A percentile compares a stretch with the other conserved stretches of the same genome.
phyloP scores from a whole-genome alignment of 805 yeast species.

The Saccharomycopsis sp. region DNA sequence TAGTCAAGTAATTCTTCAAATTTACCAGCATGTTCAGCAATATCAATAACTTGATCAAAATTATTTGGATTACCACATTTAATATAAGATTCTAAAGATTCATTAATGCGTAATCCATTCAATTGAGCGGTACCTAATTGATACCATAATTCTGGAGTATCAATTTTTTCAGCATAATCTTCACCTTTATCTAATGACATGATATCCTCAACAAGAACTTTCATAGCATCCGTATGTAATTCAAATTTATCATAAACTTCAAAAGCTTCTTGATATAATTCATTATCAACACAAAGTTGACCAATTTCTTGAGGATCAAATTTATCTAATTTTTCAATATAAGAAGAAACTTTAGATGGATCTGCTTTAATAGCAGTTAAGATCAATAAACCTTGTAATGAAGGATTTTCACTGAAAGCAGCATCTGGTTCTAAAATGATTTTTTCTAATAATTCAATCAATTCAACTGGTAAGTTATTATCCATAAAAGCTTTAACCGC shows the following conservation, averaged over 20 bases:
- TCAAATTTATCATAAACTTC: conserved; percentile 84
- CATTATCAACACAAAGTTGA: conserved; percentile 80
- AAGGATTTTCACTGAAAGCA: conserved; percentile 90
- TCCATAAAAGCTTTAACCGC: conserved; percentile 96
- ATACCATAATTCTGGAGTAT: conserved; percentile 82
- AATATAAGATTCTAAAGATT: conserved; percentile 85
- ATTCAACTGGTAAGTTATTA: conserved; percentile 83
- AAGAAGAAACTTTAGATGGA: conserved; percentile 68
- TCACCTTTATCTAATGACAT: conserved; percentile 94
- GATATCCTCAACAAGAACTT: conserved; percentile 83
- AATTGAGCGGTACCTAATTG: conserved; percentile 94
- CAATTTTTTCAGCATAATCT: conserved; percentile 82
- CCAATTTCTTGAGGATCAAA: conserved; percentile 94
- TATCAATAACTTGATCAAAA: conserved; percentile 85
- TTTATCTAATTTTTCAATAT: conserved; percentile 82
- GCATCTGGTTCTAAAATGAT: conserved; percentile 88
- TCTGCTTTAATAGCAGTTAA: conserved; percentile 96
- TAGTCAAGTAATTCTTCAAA: conserved; percentile 86
- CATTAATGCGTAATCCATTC: conserved; percentile 84
- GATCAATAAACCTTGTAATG: conserved; percentile 84
- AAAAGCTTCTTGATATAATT: conserved; percentile 86
- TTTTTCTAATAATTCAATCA: conserved; percentile 90
- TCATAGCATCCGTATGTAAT: conserved; percentile 67
- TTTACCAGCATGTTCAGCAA: conserved; percentile 91
- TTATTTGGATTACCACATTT: conserved; percentile 87